Evolutionary conservation across 306 rosid genomes (phyloP).

Genomic region (Lablab purpureus): DNA sequence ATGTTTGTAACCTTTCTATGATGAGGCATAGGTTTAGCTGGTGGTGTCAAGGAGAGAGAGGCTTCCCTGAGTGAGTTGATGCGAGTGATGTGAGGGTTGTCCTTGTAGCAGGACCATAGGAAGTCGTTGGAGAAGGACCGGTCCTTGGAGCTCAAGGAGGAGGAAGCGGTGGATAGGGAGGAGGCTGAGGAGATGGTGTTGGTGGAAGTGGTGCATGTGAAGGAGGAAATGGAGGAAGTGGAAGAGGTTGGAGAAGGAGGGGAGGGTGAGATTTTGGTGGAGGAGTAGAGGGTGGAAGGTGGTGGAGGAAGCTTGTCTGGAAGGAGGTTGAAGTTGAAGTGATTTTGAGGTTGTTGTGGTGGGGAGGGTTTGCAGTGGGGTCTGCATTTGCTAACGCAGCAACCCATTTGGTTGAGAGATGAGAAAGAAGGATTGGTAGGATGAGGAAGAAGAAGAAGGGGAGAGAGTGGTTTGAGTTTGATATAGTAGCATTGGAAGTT

Average conservation of each 20-base stretch:
- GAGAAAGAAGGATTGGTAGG: not conserved
- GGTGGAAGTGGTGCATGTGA: constrained; percentile 55
- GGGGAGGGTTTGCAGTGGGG: constrained; percentile 54
- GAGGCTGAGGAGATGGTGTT: constrained; percentile 59
- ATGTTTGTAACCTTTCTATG: not conserved
- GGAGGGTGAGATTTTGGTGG: constrained; percentile 59
- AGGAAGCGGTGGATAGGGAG: constrained; percentile 52
- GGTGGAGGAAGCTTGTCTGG: constrained; percentile 60
- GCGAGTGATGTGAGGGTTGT: constrained; percentile 72
- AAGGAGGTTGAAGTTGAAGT: constrained; percentile 7
- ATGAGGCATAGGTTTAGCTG: constrained; percentile 27
- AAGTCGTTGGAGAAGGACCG: constrained; percentile 76
- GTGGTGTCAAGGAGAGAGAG: constrained; percentile 25
- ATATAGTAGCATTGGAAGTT: constrained; percentile 29
- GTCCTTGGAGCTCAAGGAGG: constrained; percentile 60
- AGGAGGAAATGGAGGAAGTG: constrained; percentile 59
- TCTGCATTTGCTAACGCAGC: constrained; percentile 92
- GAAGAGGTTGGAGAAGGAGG: constrained; percentile 75
- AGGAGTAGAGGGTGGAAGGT: constrained; percentile 13
- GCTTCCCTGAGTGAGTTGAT: constrained; percentile 65
- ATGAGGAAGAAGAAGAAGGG: not conserved
- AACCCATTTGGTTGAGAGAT: constrained; percentile 66
- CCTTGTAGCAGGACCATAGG: constrained; percentile 69
- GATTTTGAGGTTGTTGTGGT: not conserved
- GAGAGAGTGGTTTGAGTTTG: not conserved